phyloP scores from a whole-genome alignment of 2,329 filamentous ascomycete genomes.

The Trichoderma sp. region DNA sequence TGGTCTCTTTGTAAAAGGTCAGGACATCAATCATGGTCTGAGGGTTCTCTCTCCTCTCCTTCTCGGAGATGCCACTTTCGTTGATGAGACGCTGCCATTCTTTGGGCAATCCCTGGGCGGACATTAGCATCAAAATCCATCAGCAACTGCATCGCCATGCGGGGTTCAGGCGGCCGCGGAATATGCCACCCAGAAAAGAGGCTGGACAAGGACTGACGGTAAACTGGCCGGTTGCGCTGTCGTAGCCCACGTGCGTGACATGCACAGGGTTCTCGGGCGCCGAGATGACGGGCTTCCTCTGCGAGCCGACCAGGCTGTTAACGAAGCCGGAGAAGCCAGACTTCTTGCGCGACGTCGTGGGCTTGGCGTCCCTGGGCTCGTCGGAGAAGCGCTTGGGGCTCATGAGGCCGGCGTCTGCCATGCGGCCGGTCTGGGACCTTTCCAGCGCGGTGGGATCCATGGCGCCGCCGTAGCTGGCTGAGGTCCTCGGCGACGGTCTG shows the following conservation, averaged over 20 bases:
- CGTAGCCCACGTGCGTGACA: constrained; percentile 96
- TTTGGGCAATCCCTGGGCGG: constrained; percentile 78
- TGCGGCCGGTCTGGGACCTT: constrained; percentile 38
- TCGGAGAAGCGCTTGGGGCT: constrained; percentile 76
- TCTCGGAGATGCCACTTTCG: constrained; percentile 93
- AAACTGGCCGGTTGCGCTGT: constrained; percentile 94
- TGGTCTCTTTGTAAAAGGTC: constrained; percentile 95
- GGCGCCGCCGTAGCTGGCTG: constrained; percentile 52
- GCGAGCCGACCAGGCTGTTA: constrained; percentile 73
- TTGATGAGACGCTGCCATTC: constrained; percentile 97
- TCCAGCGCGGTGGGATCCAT: constrained; percentile 45
- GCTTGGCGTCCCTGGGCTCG: constrained; percentile 67
- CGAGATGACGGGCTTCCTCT: constrained; percentile 92
- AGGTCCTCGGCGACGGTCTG: constrained; percentile 63
- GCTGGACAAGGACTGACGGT: constrained; percentile 63
- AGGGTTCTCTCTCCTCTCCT: constrained; percentile 92
- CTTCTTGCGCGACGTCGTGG: constrained; percentile 72
- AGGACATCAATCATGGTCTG: constrained; percentile 96
- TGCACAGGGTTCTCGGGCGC: constrained; percentile 96
- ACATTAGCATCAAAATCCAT: constrained; percentile 27
- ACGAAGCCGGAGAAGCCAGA: constrained; percentile 86
- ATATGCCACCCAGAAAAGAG: neutral
- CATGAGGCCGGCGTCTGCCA: constrained; percentile 46
- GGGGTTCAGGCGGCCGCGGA: constrained; percentile 26
- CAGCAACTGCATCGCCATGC: constrained; percentile 9